Base-by-base conservation (phyloP, 768 basidiomycete genomes). In the Calvatia gigantea region DNA sequence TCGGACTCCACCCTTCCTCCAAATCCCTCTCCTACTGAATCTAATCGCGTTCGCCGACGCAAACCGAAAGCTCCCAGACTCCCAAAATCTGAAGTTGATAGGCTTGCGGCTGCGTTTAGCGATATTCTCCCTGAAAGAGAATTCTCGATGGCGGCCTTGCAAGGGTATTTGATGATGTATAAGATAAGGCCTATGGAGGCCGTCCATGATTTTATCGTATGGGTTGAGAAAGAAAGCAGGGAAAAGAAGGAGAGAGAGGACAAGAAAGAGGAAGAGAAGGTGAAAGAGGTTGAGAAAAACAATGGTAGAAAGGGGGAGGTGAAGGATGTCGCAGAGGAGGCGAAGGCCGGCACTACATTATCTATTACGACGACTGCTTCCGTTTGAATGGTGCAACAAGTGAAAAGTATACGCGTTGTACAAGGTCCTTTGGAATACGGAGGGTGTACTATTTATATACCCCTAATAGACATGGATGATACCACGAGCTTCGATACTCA, bases 141-240 rank as follows among this genome's bases (percentile, higher is more conserved):
- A 61, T 67, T 76, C 28, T 82, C 75, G 19, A 81, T 79, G 78
- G 81, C 77, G 14, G 67, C 67, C 42, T 68, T 80, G 46, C 79
- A 79, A 61, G 78, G 85, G 3, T 89, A 83, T 65, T 66, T 91
- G 57, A 87, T 92, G 85, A 68, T 71, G 17, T 80, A 86, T 72
- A 89, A 90, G 67, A 73, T 70, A 5, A 68, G 77, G 3, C 87
- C 89, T 0, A 66, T 71, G 57, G 78, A 76, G 12, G 88, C 88
- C 6, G 76, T 83, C 12, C 66, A 67, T 21, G 73, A 74, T 2
- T 66, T 75, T 5, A 63, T 61, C 8, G 67, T 55, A 7, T 87
- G 85, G 82, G 73, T 85, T 8, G 75, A 77, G 56, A 73, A 74
- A 60, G 78, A 82, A 58, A 61, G 65, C 21, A 62, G 33, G 52